Percentiles rank a stretch among this genome's conserved stretches.
phyloP scores from a whole-genome alignment of 2,329 filamentous ascomycete genomes.

The Fusarium multiceps region DNA sequence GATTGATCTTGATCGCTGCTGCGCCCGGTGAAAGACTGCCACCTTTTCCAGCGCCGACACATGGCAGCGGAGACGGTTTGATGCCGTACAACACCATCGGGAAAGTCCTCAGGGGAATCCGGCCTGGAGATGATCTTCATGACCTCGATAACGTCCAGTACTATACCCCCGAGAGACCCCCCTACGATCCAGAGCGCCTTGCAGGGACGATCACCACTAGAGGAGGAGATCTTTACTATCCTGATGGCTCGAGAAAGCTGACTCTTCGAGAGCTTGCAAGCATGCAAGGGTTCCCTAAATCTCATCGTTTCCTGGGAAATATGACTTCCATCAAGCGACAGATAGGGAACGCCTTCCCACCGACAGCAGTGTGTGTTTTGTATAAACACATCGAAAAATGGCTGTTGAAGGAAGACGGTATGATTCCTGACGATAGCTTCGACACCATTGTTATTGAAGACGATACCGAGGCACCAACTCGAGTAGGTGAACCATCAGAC shows the following conservation, averaged over 20 bases:
- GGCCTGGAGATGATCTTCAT: slow-evolving; percentile 54
- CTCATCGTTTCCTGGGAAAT: slow-evolving; percentile 66
- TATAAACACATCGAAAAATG: slow-evolving; percentile 61
- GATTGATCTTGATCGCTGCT: slow-evolving; percentile 68
- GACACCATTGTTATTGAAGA: slow-evolving; percentile 44
- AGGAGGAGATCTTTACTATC: slow-evolving; percentile 73
- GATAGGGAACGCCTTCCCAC: slow-evolving; percentile 84
- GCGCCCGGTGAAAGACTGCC: slow-evolving; percentile 78
- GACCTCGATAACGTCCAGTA: slow-evolving; percentile 47
- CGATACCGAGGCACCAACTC: slow-evolving; percentile 32
- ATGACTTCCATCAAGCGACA: slow-evolving; percentile 65
- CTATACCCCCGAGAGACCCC: slow-evolving; percentile 45
- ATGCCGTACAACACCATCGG: slow-evolving; percentile 58
- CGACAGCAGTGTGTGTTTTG: slow-evolving; percentile 63
- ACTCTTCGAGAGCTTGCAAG: slow-evolving; percentile 75
- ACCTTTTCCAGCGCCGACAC: slow-evolving; percentile 70
- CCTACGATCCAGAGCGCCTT: slow-evolving; percentile 62
- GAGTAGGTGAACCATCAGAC: neutral
- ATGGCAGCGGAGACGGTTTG: slow-evolving; percentile 56
- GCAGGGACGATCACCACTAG: slow-evolving; percentile 72
- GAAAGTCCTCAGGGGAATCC: slow-evolving; percentile 55
- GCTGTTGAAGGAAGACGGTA: slow-evolving; percentile 58
- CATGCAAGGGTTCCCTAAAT: slow-evolving; percentile 74
- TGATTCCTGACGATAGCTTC: slow-evolving; percentile 37
- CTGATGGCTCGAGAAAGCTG: slow-evolving; percentile 69